Base-by-base conservation (phyloP, 768 basidiomycete species). In the Suillus occidentalis region DNA sequence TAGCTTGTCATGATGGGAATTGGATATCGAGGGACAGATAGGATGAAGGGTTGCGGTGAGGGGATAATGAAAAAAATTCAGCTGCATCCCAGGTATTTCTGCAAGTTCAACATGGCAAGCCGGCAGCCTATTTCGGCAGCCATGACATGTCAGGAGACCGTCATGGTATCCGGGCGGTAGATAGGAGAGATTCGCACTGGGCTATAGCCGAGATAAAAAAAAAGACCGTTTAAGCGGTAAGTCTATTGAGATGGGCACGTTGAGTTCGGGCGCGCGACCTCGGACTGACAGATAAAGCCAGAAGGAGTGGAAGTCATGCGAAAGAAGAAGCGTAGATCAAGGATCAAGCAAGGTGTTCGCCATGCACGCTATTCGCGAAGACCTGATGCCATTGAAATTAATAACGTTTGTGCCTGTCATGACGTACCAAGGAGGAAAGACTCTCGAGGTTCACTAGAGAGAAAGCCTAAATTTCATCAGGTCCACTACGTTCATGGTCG, bases 1-100 rank as follows among this genome's bases (percentile, higher is more conserved):
- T 84, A 87, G 63, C 77, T 79, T 16, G 82, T 80, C 77, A 79
- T 79, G 61, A 31, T 67, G 42, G 28, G 31, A 31, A 22, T 31
- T 31, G 31, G 31, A 31, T 31, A 31, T 9, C 14, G 47, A 71
- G 47, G 72, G 68, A 53, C 43, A 69, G 65, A 52, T 40, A 16
- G 22, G 62, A 12, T 42, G 28, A 31, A n/a, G 42, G 50, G 53
- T 22, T 37, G 47, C n/a, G 18, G 43, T 22, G 63, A 12, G 63
- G 64, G 49, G 53, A 66, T 53, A 13, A 63, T 59, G 60, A 52
- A 8, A 60, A 60, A 49, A 50, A 31, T 56, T 28, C 60, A 22
- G 49, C 56, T 63, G 58, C 47, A 20, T n/a, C 63, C 59, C 60
- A 60, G 13, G 64, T 75, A 77, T 76, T 66, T 75, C 73, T 69